A percentile compares a stretch with the other conserved stretches of the same genome.
phyloP scores from a whole-genome alignment of 2,329 filamentous ascomycete genomes.

The Fusarium albidum region DNA sequence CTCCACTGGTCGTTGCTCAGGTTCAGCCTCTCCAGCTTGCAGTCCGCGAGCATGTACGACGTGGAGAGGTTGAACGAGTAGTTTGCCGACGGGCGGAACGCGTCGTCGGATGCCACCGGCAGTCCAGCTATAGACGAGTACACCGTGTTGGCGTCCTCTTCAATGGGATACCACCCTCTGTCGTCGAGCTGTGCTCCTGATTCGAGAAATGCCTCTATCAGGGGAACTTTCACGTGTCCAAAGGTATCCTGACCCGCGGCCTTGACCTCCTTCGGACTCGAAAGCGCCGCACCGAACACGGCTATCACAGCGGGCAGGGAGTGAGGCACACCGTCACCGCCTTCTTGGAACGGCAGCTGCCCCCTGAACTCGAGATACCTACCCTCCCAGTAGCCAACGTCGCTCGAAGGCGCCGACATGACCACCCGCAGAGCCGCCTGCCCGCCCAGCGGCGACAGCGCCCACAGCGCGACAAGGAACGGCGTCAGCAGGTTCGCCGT shows the following conservation, averaged over 20 bases:
- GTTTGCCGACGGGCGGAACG: neutral
- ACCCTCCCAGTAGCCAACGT: constrained; percentile 1
- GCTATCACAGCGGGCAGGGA: constrained; percentile 7
- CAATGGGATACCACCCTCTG: constrained; percentile 8
- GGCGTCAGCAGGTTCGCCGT: constrained; percentile 5
- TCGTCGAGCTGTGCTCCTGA: neutral
- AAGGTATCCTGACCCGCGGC: constrained; percentile 14
- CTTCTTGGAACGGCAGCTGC: neutral
- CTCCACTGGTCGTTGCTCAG: neutral
- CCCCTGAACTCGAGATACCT: constrained; percentile 17
- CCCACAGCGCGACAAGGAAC: constrained; percentile 15
- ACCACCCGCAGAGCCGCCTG: constrained; percentile 17
- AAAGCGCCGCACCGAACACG: constrained; percentile 3
- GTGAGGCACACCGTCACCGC: neutral
- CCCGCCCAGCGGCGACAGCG: constrained; percentile 15
- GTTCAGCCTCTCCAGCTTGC: neutral
- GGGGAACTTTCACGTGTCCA: constrained; percentile 18
- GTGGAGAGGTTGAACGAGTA: constrained; percentile 3
- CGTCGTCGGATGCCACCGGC: constrained; percentile 5
- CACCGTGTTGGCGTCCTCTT: neutral
- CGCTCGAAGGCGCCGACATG: neutral
- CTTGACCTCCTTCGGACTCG: constrained; percentile 7
- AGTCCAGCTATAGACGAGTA: constrained; percentile 14
- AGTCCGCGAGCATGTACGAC: constrained; percentile 7
- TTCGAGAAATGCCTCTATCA: constrained; percentile 4